Conservation (phyloP, 2,329 filamentous ascomycete species). For the Epichloe coenophiala region DNA sequence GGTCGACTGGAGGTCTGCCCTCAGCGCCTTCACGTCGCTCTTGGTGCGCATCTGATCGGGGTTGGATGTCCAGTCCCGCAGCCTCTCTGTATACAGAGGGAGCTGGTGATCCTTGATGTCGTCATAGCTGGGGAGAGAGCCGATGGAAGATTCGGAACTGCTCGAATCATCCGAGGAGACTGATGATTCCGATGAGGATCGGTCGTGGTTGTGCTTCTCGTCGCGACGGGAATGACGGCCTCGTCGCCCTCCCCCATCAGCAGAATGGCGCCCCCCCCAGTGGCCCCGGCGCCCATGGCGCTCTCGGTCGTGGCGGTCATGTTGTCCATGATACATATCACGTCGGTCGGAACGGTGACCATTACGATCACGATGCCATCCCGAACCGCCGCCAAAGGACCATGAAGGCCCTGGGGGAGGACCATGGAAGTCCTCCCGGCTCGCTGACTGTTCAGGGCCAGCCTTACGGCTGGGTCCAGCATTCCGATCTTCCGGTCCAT, state of each 20-base stretch:
- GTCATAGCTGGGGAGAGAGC: slow-evolving; percentile 40
- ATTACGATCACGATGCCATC: slow-evolving; percentile 5
- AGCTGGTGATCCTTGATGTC: slow-evolving; percentile 35
- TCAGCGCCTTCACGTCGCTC: slow-evolving; percentile 27
- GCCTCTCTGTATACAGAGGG: slow-evolving; percentile 27
- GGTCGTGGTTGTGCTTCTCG: slow-evolving; percentile 10
- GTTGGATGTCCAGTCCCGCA: slow-evolving; percentile 35
- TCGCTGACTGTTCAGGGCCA: neutral
- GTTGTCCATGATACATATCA: neutral
- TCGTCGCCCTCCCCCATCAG: slow-evolving; percentile 2
- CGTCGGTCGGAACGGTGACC: neutral
- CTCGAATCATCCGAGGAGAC: slow-evolving; percentile 21
- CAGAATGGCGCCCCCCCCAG: neutral
- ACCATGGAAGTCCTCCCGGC: neutral
- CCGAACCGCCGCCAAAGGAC: neutral
- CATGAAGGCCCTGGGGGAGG: neutral
- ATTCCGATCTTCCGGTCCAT: neutral
- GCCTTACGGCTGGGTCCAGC: neutral
- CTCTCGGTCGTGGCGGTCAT: slow-evolving; percentile 8
- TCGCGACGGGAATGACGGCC: neutral
- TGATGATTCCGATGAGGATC: slow-evolving; percentile 20
- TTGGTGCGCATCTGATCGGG: slow-evolving; percentile 36
- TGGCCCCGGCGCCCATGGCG: neutral
- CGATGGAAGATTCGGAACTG: slow-evolving; percentile 29
- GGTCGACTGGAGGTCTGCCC: slow-evolving; percentile 28